Evolutionary conservation across 2,329 filamentous ascomycete genomes (phyloP), one percentile per base, ranked within the genome.

Genomic region (Aphanocladium album): DNA sequence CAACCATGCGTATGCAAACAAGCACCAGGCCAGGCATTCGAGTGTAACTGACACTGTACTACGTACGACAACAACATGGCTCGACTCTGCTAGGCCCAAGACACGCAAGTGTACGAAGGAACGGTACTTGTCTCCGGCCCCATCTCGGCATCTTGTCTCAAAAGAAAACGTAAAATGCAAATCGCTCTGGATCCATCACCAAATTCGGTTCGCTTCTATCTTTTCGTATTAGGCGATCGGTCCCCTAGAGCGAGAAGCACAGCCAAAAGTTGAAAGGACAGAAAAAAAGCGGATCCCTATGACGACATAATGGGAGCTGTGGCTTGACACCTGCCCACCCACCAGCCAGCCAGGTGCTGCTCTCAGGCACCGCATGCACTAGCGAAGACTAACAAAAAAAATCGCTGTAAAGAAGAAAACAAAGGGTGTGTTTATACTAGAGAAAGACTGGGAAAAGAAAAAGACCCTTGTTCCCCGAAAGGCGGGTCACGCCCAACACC

Each of bases 351-450:
- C 45, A 37, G 11, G 11, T 27, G 45, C 39, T 6, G 21, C 33
- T 50, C 25, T 59, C 56, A 59, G 56, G 56, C 47, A 59, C 56
- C 56, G 11, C 17, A 57, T 33, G 14, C 35, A 49, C 9, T n/a
- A 43, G n/a, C n/a, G n/a, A n/a, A n/a, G n/a, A n/a, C n/a, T n/a
- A n/a, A n/a, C n/a, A 37, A 8, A 19, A 47, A 53, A 35, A 9
- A 21, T 35, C 45, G 16, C 33, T 57, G 35, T 19, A 45, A 19
- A 45, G 45, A 59, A 46, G 21, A 45, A 11, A n/a, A 30, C 37
- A 52, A 37, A 52, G n/a, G n/a, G n/a, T n/a, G n/a, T n/a, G n/a
- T n/a, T n/a, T 23, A 8, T 14, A 17, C n/a, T 45, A 45, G 19
- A 45, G 6, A 5, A 4, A 11, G 0, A 14, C 25, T 14, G 14